Conservation (phyloP, 768 basidiomycete species). For the Rhizopogon salebrosus region DNA sequence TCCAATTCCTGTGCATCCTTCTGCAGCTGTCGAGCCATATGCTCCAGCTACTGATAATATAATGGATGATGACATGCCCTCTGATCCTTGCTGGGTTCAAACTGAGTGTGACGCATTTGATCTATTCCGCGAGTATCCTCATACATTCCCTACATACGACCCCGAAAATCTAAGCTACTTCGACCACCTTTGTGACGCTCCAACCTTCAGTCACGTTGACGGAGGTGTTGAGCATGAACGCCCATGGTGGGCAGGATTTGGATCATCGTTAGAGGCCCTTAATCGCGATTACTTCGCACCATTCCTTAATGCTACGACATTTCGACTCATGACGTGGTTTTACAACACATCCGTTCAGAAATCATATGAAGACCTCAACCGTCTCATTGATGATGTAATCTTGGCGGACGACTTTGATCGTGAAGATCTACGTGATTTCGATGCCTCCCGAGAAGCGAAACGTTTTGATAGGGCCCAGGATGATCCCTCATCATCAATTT, state of each 20-base stretch:
- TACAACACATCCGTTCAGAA: constrained; percentile 12
- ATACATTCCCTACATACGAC: background rate
- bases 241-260: too few relatives aligned
- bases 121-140: background rate
- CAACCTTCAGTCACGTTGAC: background rate
- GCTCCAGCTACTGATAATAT: too few relatives aligned
- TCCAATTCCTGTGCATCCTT: too few relatives aligned
- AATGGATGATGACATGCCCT: too few relatives aligned
- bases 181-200: background rate
- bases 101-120: background rate
- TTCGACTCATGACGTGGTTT: constrained; percentile 21
- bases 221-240: too few relatives aligned
- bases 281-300: background rate
- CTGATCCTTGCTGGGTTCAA: too few relatives aligned
- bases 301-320: constrained; percentile 16
- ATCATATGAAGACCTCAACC: constrained; percentile 6
- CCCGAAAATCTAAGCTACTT: background rate
- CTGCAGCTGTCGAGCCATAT: too few relatives aligned
- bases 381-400: constrained; percentile 12
- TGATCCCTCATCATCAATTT: background rate
- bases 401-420: constrained; percentile 8
- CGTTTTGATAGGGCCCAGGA: background rate
- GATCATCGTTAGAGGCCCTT: too few relatives aligned
- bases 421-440: constrained; percentile 6
- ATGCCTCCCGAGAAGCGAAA: background rate